Conservation (phyloP, 192 early-diverging fungal species). For the Gaertneriomyces semiglobifer region DNA sequence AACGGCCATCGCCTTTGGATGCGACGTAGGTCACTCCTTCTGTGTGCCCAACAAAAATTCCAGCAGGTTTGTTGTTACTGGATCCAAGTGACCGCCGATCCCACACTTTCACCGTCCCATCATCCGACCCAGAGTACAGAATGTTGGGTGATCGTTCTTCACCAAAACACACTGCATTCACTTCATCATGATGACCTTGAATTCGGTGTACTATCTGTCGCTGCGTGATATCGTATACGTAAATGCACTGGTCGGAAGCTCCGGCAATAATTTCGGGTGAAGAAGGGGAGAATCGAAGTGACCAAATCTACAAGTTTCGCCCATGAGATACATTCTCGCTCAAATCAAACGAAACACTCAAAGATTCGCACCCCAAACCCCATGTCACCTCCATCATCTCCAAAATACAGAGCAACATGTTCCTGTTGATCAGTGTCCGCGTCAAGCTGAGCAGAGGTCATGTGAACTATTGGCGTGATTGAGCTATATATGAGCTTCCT, state of each 20-base stretch:
- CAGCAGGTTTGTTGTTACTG: constrained; percentile 42
- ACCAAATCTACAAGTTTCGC: constrained; percentile 50
- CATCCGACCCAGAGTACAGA: constrained; percentile 62
- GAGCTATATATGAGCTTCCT: constrained; percentile 58
- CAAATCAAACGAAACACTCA: constrained; percentile 12
- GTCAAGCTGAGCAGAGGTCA: constrained; percentile 26
- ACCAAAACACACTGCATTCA: constrained; percentile 51
- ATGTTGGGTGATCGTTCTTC: constrained; percentile 48
- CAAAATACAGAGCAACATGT: constrained; percentile 13
- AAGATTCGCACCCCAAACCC: constrained; percentile 11
- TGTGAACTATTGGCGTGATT: constrained; percentile 56
- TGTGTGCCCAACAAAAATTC: constrained; percentile 64
- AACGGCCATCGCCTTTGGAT: constrained; percentile 62
- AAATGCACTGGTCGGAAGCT: constrained; percentile 11
- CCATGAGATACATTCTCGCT: constrained; percentile 18
- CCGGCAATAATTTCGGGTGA: constrained; percentile 63
- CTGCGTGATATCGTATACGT: constrained; percentile 59
- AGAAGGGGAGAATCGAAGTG: constrained; percentile 58
- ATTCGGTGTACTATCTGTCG: constrained; percentile 48
- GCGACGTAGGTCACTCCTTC: constrained; percentile 69
- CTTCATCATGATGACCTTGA: constrained; percentile 59
- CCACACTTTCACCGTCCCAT: constrained; percentile 50
- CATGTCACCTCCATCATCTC: background rate
- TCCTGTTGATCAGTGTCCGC: constrained; percentile 2
- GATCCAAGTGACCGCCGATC: constrained; percentile 51